Base-by-base conservation (phyloP, 164 flowering plant genomes). In the Umbellularia californica region DNA sequence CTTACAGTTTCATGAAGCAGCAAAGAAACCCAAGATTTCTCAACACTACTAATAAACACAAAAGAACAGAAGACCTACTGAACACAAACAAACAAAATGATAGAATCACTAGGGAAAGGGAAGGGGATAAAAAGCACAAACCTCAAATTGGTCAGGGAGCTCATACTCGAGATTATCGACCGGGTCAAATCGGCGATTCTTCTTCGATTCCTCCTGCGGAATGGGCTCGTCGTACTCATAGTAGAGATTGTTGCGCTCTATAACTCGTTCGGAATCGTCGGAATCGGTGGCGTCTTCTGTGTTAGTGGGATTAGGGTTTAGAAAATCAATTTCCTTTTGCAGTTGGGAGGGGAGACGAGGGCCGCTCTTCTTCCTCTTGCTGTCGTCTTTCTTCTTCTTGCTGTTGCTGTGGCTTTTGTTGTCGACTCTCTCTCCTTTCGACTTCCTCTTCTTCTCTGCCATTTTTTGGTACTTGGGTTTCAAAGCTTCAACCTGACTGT, bases 121-220 rank as follows among this genome's bases (percentile, higher is more conserved):
- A 30, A 30, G 35, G 35, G 35, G 35, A 30, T 30, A 30, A 30
- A 30, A 30, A 30, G 0, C 47, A 41, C 47, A 41, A 41, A 93
- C 98, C 97, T 90, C 78, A 76, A 92, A 90, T 1, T 90, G 74
- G 0, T 89, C 86, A 6, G 98, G 96, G 55, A 93, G 87, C 85
- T 90, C 84, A 58, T 84, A 90, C 77, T 92, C 88, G 20, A 82
- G 82, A 64, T 87, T 95, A n/a, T 95, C 98, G 19, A 95, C 92
- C 1, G 86, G 81, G 50, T 93, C 98, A 69, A 76, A 93, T 19
- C 98, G 81, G 27, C 86, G 82, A 72, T 95, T 95, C 89, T 84
- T 95, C 85, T 33, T 82, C 25, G 89, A 84, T 65, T 93, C 98
- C 82, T 95, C 97, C 79, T 93, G 86, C 0, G 99, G 77, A 55